Conservation (phyloP, 2,329 filamentous ascomycete species). For the Fusarium liriodendri region DNA sequence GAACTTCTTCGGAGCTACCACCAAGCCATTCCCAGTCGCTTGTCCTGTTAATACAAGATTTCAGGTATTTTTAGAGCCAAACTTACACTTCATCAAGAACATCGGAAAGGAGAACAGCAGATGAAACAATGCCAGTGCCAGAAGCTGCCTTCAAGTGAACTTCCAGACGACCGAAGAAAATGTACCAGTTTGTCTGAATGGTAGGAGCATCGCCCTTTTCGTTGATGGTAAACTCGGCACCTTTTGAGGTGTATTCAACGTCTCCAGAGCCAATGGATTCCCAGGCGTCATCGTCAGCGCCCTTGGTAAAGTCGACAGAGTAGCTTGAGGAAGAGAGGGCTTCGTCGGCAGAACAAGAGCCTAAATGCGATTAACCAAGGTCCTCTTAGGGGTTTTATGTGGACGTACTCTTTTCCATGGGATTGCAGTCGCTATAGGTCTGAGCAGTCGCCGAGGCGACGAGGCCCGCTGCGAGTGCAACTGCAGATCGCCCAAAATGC, state of each 20-base stretch:
- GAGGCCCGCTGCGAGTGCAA: constrained; percentile 23
- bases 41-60: neutral
- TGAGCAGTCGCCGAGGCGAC: constrained; percentile 27
- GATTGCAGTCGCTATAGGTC: constrained; percentile 34
- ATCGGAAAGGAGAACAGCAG: constrained; percentile 80
- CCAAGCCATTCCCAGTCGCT: constrained; percentile 84
- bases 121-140: constrained; percentile 81
- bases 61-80: neutral
- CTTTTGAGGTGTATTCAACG: constrained; percentile 30
- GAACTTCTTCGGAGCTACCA: constrained; percentile 70
- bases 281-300: constrained; percentile 37
- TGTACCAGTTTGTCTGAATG: constrained; percentile 79
- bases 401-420: constrained; percentile 16
- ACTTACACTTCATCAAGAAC: constrained; percentile 65
- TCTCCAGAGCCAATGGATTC: constrained; percentile 28
- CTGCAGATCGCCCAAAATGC: constrained; percentile 8
- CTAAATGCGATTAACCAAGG: neutral
- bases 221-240: constrained; percentile 63
- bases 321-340: constrained; percentile 33
- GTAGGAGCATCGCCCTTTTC: constrained; percentile 67
- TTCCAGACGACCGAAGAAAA: constrained; percentile 84
- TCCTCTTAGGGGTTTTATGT: no score
- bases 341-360: constrained; percentile 19
- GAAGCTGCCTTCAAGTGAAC: constrained; percentile 77
- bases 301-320: constrained; percentile 34